These are phyloP conservation scores for Candida vartiovaarae DNA, from an alignment of 805 yeast genomes.

Conservation along the genomic window DNA sequence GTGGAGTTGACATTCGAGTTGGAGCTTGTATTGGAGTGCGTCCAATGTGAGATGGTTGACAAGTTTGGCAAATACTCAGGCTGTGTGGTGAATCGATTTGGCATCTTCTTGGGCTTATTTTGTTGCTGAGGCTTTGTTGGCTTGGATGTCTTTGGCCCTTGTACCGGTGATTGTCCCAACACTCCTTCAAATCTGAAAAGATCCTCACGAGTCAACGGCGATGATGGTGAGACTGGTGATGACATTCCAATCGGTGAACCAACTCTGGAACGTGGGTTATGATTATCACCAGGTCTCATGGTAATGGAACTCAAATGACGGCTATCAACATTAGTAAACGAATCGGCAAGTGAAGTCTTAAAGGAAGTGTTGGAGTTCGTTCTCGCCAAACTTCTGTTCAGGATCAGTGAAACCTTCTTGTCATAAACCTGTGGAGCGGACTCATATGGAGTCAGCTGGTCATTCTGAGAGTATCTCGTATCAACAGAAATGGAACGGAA, in stretches of 20 bases:
- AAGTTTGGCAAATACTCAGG: slow-evolving; percentile 1
- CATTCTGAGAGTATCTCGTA: slow-evolving; percentile 46
- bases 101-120: slow-evolving; percentile 10
- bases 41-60: slow-evolving; percentile 1
- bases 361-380: slow-evolving; percentile 74
- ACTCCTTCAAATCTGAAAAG: slow-evolving; percentile 39
- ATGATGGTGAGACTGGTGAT: slow-evolving; percentile 19
- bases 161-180: slow-evolving; percentile 5
- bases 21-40: background rate
- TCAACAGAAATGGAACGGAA: slow-evolving; percentile 47
- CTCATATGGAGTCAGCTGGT: slow-evolving; percentile 46
- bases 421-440: slow-evolving; percentile 76
- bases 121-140: background rate
- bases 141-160: background rate
- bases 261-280: slow-evolving; percentile 2
- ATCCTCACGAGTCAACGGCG: slow-evolving; percentile 31
- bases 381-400: slow-evolving; percentile 65
- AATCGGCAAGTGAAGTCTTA: slow-evolving; percentile 67
- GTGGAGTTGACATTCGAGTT: background rate
- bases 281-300: slow-evolving; percentile 7
- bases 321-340: slow-evolving; percentile 33
- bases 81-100: slow-evolving; percentile 15
- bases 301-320: slow-evolving; percentile 21
- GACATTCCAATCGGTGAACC: slow-evolving; percentile 7
- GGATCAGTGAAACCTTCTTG: slow-evolving; percentile 68